Percentiles rank a stretch among this genome's conserved stretches.
Conservation (phyloP, 2,329 filamentous ascomycete genomes). For the Stenocarpella maydis region DNA sequence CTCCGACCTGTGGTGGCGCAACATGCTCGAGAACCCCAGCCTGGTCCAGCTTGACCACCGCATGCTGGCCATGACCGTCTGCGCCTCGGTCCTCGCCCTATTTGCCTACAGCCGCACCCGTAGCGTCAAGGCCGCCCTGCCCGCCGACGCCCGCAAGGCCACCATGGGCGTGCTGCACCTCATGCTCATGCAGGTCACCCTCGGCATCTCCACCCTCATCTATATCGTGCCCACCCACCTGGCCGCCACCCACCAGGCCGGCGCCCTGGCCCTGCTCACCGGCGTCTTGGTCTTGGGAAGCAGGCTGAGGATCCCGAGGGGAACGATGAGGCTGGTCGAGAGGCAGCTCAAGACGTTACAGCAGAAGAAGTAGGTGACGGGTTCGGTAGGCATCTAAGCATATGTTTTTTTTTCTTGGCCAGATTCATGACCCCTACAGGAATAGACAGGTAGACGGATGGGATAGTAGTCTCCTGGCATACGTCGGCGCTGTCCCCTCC, state of each 20-base stretch:
- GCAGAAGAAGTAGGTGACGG: slow-evolving; percentile 10
- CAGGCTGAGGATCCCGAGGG: slow-evolving; percentile 76
- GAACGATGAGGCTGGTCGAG: slow-evolving; percentile 68
- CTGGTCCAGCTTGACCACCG: slow-evolving; percentile 96
- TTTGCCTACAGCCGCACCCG: slow-evolving; percentile 82
- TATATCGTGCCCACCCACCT: slow-evolving; percentile 92
- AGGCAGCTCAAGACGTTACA: slow-evolving; percentile 49
- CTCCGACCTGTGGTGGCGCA: slow-evolving; percentile 93
- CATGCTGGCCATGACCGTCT: slow-evolving; percentile 88
- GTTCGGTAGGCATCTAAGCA: not conserved
- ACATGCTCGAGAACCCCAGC: slow-evolving; percentile 96
- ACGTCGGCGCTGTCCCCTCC: not conserved
- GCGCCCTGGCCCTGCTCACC: slow-evolving; percentile 83
- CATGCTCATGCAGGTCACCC: slow-evolving; percentile 79
- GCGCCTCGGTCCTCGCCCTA: slow-evolving; percentile 79
- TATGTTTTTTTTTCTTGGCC: slow-evolving; percentile 3
- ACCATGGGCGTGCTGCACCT: slow-evolving; percentile 84
- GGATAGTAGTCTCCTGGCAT: not conserved
- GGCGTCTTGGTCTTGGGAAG: slow-evolving; percentile 83
- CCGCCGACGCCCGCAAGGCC: slow-evolving; percentile 70
- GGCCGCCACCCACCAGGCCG: slow-evolving; percentile 92
- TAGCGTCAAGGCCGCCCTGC: slow-evolving; percentile 64
- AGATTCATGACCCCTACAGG: slow-evolving; percentile 23
- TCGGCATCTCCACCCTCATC: slow-evolving; percentile 90
- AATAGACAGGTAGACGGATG: not conserved